A percentile compares a stretch with the other conserved stretches of the same genome.
Evolutionary conservation across 2,329 filamentous ascomycete genomes (phyloP).

Genomic region (Cylindrodendrum hubeiense): DNA sequence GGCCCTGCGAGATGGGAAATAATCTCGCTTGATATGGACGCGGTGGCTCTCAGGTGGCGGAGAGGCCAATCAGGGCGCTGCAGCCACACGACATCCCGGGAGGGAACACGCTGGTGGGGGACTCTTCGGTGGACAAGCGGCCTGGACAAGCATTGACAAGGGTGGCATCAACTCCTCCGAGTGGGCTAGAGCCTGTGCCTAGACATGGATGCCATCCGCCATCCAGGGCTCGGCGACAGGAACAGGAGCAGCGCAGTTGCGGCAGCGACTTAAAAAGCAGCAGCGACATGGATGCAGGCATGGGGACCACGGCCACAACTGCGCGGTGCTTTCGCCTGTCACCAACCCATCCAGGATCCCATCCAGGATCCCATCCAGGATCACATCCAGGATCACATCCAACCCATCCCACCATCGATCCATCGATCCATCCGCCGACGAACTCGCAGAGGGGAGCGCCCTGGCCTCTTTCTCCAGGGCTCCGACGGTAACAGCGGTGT

Average conservation of each 20-base stretch:
- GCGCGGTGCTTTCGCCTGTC: neutral
- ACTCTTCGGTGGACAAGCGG: slow-evolving; percentile 17
- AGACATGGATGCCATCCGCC: slow-evolving; percentile 8
- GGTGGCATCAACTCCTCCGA: neutral
- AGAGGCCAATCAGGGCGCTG: slow-evolving; percentile 38
- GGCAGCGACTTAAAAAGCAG: slow-evolving; percentile 7
- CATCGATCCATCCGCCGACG: slow-evolving; percentile 10
- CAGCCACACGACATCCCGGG: slow-evolving; percentile 40
- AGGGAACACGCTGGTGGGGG: no score
- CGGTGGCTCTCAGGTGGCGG: slow-evolving; percentile 26
- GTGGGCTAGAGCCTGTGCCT: neutral
- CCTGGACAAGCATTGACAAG: slow-evolving; percentile 17
- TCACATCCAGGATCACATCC: neutral
- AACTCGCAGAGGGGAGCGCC: neutral
- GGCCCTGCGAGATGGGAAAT: slow-evolving; percentile 43
- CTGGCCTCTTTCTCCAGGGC: neutral
- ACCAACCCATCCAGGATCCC: neutral
- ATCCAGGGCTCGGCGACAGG: neutral
- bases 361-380: neutral
- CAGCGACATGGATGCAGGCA: neutral
- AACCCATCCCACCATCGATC: slow-evolving; percentile 4
- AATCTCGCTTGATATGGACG: slow-evolving; percentile 46
- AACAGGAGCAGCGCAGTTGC: slow-evolving; percentile 30
- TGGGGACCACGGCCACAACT: neutral
- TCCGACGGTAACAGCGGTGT: slow-evolving; percentile 8